Evolutionary conservation across 768 basidiomycete genomes (phyloP).

Genomic region (Russula foetens): DNA sequence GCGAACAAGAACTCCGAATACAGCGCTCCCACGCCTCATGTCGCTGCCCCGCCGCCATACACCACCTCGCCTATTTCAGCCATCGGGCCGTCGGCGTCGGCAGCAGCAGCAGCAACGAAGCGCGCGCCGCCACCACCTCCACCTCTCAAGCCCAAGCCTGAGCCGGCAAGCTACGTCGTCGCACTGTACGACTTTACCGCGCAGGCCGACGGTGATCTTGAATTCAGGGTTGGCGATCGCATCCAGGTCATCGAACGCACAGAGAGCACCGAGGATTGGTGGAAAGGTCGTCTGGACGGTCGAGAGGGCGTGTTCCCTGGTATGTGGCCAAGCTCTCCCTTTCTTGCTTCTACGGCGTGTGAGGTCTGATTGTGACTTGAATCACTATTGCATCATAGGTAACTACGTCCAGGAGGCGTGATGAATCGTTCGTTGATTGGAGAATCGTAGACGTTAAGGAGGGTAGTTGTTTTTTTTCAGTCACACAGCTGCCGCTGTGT

Average conservation of each 20-base stretch:
- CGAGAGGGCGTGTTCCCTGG: slow-evolving; percentile 87
- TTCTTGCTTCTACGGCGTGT: neutral
- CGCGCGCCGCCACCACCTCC: slow-evolving; percentile 89
- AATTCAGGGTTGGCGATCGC: slow-evolving; percentile 80
- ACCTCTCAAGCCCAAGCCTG: slow-evolving; percentile 74
- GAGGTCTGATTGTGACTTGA: neutral
- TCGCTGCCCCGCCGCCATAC: slow-evolving; percentile 34
- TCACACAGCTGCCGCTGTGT: neutral
- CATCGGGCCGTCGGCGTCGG: slow-evolving; percentile 33
- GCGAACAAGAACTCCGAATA: slow-evolving; percentile 40
- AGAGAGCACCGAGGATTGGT: slow-evolving; percentile 88
- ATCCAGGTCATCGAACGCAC: slow-evolving; percentile 87
- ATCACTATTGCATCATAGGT: slow-evolving; percentile 31
- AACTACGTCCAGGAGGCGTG: slow-evolving; percentile 60
- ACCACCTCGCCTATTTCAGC: slow-evolving; percentile 22
- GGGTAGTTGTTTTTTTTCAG: neutral
- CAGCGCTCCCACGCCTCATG: slow-evolving; percentile 23
- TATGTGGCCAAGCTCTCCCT: slow-evolving; percentile 27
- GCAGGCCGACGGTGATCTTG: slow-evolving; percentile 90
- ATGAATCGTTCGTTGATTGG: neutral
- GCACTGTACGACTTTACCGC: slow-evolving; percentile 94
- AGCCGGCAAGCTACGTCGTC: slow-evolving; percentile 67
- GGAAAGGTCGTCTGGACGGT: slow-evolving; percentile 86
- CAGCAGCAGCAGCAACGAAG: slow-evolving; percentile 45
- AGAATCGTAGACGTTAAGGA: slow-evolving; percentile 3